Evolutionary conservation across 2,329 filamentous ascomycete genomes (phyloP).

Genomic region (Chaetomiaceae sp.): DNA sequence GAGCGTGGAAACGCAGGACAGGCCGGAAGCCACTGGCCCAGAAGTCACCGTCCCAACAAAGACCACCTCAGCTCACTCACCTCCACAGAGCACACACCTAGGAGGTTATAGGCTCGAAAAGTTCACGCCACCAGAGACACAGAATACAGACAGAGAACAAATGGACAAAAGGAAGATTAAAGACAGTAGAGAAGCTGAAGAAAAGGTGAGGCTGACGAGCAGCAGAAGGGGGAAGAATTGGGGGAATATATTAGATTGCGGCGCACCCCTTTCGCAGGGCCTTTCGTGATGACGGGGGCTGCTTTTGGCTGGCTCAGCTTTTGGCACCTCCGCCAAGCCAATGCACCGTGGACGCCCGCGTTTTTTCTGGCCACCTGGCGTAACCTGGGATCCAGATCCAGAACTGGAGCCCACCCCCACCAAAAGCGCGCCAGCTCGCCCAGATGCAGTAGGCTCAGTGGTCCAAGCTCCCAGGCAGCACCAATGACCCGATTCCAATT

Average conservation of each 20-base stretch:
- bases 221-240: slow-evolving; percentile 1
- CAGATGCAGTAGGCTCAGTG: background rate
- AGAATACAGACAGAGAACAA: slow-evolving; percentile 4
- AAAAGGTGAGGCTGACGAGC: background rate
- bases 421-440: background rate
- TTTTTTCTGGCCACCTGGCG: slow-evolving; percentile 19
- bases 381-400: background rate
- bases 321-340: background rate
- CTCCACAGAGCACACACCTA: too few species aligned
- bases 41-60: too few species aligned
- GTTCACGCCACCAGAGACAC: background rate
- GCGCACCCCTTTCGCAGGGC: slow-evolving; percentile 12
- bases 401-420: too few species aligned
- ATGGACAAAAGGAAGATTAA: slow-evolving; percentile 16
- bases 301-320: slow-evolving; percentile 5
- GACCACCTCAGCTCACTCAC: slow-evolving; percentile 2
- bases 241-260: slow-evolving; percentile 14
- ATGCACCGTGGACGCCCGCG: too few species aligned
- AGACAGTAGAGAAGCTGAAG: slow-evolving; percentile 18
- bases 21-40: too few species aligned
- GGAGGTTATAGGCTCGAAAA: too few species aligned
- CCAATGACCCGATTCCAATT: too few species aligned
- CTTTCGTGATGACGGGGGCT: slow-evolving; percentile 14
- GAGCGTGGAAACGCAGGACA: too few species aligned
- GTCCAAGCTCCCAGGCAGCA: slow-evolving; percentile 7